Evolutionary conservation across 768 basidiomycete genomes (phyloP).

Genomic region (Leccinum longicurvipes): DNA sequence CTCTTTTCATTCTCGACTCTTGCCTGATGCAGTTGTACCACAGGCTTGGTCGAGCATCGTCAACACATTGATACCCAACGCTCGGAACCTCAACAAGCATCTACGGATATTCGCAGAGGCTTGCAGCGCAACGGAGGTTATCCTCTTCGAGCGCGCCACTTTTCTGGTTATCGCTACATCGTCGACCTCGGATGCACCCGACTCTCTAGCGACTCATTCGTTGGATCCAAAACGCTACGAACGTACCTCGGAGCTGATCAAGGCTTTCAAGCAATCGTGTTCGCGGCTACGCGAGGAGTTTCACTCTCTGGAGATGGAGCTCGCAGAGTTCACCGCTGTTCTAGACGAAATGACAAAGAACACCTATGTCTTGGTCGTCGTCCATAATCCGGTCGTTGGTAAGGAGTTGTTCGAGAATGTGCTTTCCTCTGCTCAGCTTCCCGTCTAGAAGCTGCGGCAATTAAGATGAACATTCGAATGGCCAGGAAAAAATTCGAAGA

Average conservation of each 20-base stretch:
- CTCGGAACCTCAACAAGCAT: conserved; percentile 82
- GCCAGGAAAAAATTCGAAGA: conserved; percentile 88
- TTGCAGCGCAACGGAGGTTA: conserved; percentile 88
- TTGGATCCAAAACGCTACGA: conserved; percentile 76
- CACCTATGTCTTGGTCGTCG: conserved; percentile 88
- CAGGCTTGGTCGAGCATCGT: conserved; percentile 99
- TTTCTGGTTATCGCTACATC: conserved; percentile 96
- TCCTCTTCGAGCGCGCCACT: conserved; percentile 95
- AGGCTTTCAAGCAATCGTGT: conserved; percentile 92
- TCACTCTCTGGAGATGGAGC: conserved; percentile 81
- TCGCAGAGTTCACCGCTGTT: conserved; percentile 81
- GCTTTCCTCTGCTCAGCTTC: background rate
- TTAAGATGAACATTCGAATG: conserved; percentile 84
- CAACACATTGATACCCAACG: conserved; percentile 94
- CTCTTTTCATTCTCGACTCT: conserved; percentile 2
- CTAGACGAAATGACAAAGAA: conserved; percentile 91
- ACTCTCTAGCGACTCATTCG: conserved; percentile 37
- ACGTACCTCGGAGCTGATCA: conserved; percentile 89
- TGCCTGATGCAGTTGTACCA: conserved; percentile 5
- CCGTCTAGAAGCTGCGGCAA: conserved; percentile 74
- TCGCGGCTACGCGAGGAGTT: conserved; percentile 83
- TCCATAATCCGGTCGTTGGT: conserved; percentile 89
- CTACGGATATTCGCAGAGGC: conserved; percentile 82
- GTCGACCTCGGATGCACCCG: conserved; percentile 39
- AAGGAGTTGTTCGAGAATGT: conserved; percentile 17